Percentiles rank a stretch among this genome's conserved stretches.
These are phyloP conservation scores for Lumnitzera racemosa DNA, from an alignment of 345 rosid species.

Conservation along the genomic window DNA sequence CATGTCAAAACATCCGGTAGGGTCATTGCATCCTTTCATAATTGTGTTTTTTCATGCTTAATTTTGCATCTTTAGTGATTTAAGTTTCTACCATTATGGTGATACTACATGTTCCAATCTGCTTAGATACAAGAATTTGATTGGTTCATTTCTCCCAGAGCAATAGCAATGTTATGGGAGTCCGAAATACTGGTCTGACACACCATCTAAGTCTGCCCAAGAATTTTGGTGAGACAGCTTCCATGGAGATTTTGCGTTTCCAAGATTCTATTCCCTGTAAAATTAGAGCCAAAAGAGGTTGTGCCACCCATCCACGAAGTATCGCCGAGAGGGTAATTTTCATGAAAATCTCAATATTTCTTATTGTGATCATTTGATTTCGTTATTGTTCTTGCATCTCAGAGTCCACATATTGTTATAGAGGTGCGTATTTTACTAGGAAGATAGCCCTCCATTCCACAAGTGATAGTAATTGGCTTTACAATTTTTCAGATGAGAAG, in stretches of 20 bases:
- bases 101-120: too few species aligned
- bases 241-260: slow-evolving; percentile 37
- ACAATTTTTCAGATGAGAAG: slow-evolving; percentile 37
- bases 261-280: slow-evolving; percentile 66
- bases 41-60: background rate
- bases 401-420: background rate
- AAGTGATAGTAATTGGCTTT: slow-evolving; percentile 3
- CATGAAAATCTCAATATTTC: background rate
- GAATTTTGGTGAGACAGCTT: slow-evolving; percentile 39
- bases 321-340: slow-evolving; percentile 75
- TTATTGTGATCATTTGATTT: too few species aligned
- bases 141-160: slow-evolving; percentile 22
- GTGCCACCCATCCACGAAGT: slow-evolving; percentile 87
- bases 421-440: too few species aligned
- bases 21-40: slow-evolving; percentile 1
- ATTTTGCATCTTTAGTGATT: too few species aligned
- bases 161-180: slow-evolving; percentile 26
- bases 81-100: too few species aligned
- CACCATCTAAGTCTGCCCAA: slow-evolving; percentile 65
- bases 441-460: too few species aligned
- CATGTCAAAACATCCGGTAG: slow-evolving; percentile 25
- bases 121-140: background rate
- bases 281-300: slow-evolving; percentile 76
- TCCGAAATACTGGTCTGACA: slow-evolving; percentile 29
- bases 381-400: background rate